Percentiles rank a stretch among this genome's conserved stretches.
Evolutionary conservation across 441 rosid species (phyloP).

Genomic region (Jatropha multifida): DNA sequence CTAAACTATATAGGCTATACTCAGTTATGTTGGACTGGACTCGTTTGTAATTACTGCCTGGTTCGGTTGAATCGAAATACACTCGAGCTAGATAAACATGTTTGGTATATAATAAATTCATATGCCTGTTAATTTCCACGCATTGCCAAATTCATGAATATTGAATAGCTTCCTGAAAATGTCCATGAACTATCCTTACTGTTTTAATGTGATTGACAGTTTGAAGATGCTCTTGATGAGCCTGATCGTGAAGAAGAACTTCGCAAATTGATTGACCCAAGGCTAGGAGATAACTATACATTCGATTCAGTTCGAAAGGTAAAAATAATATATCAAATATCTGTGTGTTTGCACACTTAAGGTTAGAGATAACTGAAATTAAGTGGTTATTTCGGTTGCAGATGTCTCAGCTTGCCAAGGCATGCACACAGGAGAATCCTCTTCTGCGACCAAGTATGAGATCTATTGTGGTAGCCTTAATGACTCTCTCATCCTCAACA

Average conservation of each 20-base stretch:
- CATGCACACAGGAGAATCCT: constrained; percentile 79
- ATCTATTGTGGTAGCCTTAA: constrained; percentile 81
- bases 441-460: constrained; percentile 82
- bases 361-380: not conserved
- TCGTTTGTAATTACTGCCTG: not conserved
- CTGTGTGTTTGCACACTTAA: not conserved
- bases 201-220: constrained; percentile 40
- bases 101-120: not conserved
- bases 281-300: constrained; percentile 73
- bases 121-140: not conserved
- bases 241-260: constrained; percentile 60
- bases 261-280: constrained; percentile 60
- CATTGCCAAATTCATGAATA: not conserved
- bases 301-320: constrained; percentile 77
- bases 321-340: not conserved
- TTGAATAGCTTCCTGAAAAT: not conserved
- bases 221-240: constrained; percentile 64
- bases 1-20: not conserved
- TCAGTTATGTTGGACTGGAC: not conserved
- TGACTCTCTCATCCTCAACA: constrained; percentile 74
- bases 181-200: not conserved
- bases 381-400: constrained; percentile 27
- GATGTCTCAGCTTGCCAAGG: constrained; percentile 89
- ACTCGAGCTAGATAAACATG: too few species aligned
- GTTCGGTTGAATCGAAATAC: not conserved